Evolutionary conservation across 768 basidiomycete genomes (phyloP), one percentile per base, ranked within the genome.

Genomic region (Sutorius australiensis): DNA sequence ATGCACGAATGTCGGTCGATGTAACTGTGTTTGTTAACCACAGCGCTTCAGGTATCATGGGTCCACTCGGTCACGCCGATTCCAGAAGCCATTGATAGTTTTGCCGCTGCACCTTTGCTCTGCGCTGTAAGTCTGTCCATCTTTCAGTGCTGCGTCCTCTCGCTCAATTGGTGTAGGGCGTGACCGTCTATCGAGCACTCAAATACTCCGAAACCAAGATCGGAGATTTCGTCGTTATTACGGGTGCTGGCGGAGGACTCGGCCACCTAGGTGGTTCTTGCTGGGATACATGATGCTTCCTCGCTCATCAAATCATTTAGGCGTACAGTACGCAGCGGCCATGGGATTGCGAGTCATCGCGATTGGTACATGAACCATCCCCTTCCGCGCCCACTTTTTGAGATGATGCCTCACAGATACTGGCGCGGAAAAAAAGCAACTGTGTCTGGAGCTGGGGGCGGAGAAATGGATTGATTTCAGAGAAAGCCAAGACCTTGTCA

Each of bases 111-210:
- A 2, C 84, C 86, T 10, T 79, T 94, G 53, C 80, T 92, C 12
- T 92, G 89, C 60, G 89, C 89, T 12, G 86, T 86, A 65, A 49
- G 39, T 16, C 12, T 2, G 1, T 40, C 11, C 6, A 5, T 21
- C 17, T 0, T 8, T 13, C 28, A 3, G 8, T 32, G 24, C 24
- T 2, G n/a, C 13, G 21, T 32, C 12, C 11, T 1, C 14, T 11
- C 12, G 27, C 4, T 16, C 1, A 17, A 28, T 16, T 3, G 1
- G 5, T 39, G 1, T 45, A 86, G 85, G 89, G 89, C 42, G 74
- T 95, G 19, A 94, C 92, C 3, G 89, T 89, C 2, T 95, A 92
- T 64, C 86, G 89, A 53, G 92, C 90, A 0, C 72, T 95, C 60
- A 94, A 93, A 68, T 77, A 86, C 66, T 79, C 81, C 47, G 72